Conservation (phyloP, 1,139 yeast species). For the Zygosaccharomyces pseudobailii region DNA sequence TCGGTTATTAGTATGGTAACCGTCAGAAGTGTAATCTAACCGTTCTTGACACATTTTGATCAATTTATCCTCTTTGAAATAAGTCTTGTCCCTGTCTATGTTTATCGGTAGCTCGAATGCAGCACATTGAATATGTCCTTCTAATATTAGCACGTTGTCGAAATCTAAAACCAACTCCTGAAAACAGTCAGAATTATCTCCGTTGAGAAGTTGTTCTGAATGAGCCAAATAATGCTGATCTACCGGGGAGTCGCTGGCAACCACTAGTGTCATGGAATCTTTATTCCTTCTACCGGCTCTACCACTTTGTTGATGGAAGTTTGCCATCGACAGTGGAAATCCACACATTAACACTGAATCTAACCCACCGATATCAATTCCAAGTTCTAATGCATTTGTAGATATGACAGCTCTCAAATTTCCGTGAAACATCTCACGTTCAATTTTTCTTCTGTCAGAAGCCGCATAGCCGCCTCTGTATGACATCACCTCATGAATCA, state of each 20-base stretch:
- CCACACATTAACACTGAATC: slow-evolving; percentile 93
- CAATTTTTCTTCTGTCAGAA: slow-evolving; percentile 78
- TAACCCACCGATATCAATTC: slow-evolving; percentile 87
- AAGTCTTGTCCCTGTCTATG: slow-evolving; percentile 47
- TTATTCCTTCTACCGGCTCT: slow-evolving; percentile 83
- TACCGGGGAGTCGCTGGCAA: slow-evolving; percentile 79
- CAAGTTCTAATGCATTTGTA: slow-evolving; percentile 91
- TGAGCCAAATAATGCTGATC: slow-evolving; percentile 79
- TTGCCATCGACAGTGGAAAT: slow-evolving; percentile 80
- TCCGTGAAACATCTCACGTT: slow-evolving; percentile 84
- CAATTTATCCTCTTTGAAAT: slow-evolving; percentile 45
- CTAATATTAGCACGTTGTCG: slow-evolving; percentile 54
- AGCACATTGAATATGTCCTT: slow-evolving; percentile 89
- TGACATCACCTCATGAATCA: slow-evolving; percentile 73
- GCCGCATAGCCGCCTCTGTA: slow-evolving; percentile 94
- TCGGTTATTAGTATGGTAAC: slow-evolving; percentile 56
- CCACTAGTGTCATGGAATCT: slow-evolving; percentile 73
- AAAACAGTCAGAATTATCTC: slow-evolving; percentile 37
- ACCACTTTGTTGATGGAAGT: slow-evolving; percentile 92
- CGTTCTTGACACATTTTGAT: slow-evolving; percentile 41
- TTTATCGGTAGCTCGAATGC: slow-evolving; percentile 75
- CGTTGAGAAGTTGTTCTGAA: slow-evolving; percentile 56
- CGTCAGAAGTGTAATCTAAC: slow-evolving; percentile 45
- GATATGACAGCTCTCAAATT: slow-evolving; percentile 81
- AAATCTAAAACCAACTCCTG: slow-evolving; percentile 51